A percentile compares a stretch with the other conserved stretches of the same genome.
Evolutionary conservation across 768 basidiomycete species (phyloP).

Genomic region (Lactifluus volemus): DNA sequence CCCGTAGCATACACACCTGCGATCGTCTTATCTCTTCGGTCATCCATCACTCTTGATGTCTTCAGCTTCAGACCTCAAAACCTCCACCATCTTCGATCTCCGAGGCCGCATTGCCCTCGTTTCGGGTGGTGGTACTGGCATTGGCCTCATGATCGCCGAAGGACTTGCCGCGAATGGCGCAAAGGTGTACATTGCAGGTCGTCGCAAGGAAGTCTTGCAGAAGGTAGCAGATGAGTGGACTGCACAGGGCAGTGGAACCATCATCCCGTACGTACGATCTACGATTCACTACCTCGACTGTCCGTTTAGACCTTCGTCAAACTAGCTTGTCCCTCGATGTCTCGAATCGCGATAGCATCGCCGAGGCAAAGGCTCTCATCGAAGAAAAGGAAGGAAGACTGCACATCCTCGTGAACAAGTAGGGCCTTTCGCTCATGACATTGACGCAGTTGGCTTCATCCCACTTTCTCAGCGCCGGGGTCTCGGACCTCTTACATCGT

Average conservation of each 20-base stretch:
- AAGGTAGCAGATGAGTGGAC: slow-evolving; percentile 39
- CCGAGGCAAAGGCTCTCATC: slow-evolving; percentile 42
- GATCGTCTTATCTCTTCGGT: too few species aligned
- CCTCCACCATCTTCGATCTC: slow-evolving; percentile 13
- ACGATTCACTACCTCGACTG: background rate
- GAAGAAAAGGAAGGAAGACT: slow-evolving; percentile 56
- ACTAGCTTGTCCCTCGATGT: slow-evolving; percentile 60
- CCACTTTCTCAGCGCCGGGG: slow-evolving; percentile 50
- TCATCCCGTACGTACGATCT: slow-evolving; percentile 45
- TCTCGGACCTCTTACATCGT: slow-evolving; percentile 50
- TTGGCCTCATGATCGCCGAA: slow-evolving; percentile 57
- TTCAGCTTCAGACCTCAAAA: background rate
- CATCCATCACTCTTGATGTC: background rate
- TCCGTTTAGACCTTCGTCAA: background rate
- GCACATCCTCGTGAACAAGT: slow-evolving; percentile 83
- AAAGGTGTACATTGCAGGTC: slow-evolving; percentile 71
- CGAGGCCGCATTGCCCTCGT: slow-evolving; percentile 21
- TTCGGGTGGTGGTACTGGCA: slow-evolving; percentile 26
- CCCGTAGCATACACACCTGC: too few species aligned
- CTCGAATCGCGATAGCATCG: slow-evolving; percentile 60
- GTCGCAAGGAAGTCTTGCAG: slow-evolving; percentile 57
- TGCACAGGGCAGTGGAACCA: slow-evolving; percentile 34
- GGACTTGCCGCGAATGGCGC: slow-evolving; percentile 73
- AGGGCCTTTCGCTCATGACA: slow-evolving; percentile 19
- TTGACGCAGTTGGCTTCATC: background rate